A percentile compares a stretch with the other conserved stretches of the same genome.
phyloP scores from a whole-genome alignment of 23 red algal species.

The Gracilaria domingensis region DNA sequence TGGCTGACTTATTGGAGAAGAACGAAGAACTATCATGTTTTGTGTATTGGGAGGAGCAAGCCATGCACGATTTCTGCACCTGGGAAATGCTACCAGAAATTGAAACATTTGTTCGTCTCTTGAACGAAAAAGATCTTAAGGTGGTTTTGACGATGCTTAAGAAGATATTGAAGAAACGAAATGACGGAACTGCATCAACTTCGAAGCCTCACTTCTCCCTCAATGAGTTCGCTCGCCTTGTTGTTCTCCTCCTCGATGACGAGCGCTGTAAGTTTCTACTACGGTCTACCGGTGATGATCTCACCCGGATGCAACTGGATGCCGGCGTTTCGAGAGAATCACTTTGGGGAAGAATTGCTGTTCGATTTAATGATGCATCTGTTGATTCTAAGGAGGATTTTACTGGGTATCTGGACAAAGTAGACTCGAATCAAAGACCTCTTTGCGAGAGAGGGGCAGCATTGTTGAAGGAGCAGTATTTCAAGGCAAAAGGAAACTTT shows the following conservation, averaged over 20 bases:
- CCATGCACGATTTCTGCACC: neutral
- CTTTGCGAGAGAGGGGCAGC: neutral
- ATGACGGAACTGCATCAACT: neutral
- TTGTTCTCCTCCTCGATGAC: neutral
- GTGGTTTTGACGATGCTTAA: neutral
- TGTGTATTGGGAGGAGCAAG: neutral
- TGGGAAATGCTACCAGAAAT: neutral
- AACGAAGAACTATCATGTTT: neutral
- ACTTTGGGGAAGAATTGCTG: neutral
- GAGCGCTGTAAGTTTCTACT: neutral
- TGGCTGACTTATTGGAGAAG: neutral
- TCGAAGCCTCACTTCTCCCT: neutral
- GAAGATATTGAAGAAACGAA: neutral
- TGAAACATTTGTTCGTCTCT: neutral
- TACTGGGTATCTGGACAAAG: neutral
- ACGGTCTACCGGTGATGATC: neutral
- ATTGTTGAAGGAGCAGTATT: neutral
- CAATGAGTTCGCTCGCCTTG: neutral
- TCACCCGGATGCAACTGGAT: neutral
- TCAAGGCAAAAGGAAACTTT: neutral
- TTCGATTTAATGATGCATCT: neutral
- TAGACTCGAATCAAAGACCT: slow-evolving; percentile 3
- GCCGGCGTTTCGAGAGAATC: neutral
- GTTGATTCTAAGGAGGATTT: neutral
- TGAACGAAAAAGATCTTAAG: neutral